Evolutionary conservation across 2,329 filamentous ascomycete genomes (phyloP), one percentile per base, ranked within the genome.

Genomic region (Claviceps pazoutovae): DNA sequence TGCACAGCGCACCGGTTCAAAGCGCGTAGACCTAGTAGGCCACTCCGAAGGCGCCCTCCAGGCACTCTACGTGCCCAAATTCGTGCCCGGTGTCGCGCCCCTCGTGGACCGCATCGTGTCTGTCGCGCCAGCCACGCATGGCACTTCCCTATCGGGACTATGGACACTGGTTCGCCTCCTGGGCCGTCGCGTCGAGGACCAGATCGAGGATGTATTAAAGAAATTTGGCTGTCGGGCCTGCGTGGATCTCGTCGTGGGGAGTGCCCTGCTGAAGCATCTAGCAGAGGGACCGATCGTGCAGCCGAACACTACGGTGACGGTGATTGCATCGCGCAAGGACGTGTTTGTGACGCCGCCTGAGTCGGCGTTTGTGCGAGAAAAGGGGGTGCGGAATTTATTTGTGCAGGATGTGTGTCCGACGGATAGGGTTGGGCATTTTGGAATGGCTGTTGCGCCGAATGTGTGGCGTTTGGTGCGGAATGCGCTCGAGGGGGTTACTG

Each of bases 1-100:
- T 17, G 39, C 51, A 9, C 16, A 43, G 16, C 51, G 49, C 44
- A 60, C 58, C 3, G 55, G 54, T 6, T 53, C 57, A n/a, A 17
- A 13, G n/a, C 57, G 57, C 51, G 48, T 60, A 16, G 58, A 60
- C 46, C 36, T 60, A 6, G 53, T 59, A 37, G 57, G 58, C 19
- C 58, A 60, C 49, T 58, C 56, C 21, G 58, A 60, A 46, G 58
- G 58, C 26, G 58, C 42, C 23, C 56, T 60, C 42, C 56, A 56
- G 48, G n/a, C 54, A 13, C 50, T 60, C 16, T 60, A 59, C 51
- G 53, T 49, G 17, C 46, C 58, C 44, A 59, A 58, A 45, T 55
- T 59, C 47, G 21, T 39, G 2, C 8, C 38, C 42, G 54, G 53
- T 30, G 47, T 58, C 16, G 36, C 54, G 1, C 36, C 41, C 13